Evolutionary conservation across 495 filamentous ascomycete genomes (phyloP).

Genomic region (Xylaria cubensis): DNA sequence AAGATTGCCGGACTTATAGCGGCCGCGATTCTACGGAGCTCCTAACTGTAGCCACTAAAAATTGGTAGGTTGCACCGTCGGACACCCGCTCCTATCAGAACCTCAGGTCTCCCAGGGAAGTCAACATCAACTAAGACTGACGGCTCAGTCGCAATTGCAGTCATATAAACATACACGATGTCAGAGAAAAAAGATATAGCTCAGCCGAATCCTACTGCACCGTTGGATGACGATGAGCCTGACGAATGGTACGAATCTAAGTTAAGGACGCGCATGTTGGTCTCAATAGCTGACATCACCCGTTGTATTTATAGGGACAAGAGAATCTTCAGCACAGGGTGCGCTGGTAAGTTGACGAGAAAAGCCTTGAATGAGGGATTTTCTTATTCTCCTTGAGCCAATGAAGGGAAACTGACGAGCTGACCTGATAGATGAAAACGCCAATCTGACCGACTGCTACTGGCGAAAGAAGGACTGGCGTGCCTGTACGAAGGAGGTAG

Average conservation of each 20-base stretch:
- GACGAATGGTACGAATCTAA: constrained; percentile 81
- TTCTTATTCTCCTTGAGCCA: not conserved
- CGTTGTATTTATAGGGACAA: constrained; percentile 67
- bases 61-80: not conserved
- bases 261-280: not conserved
- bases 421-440: constrained; percentile 73
- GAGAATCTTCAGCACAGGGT: constrained; percentile 96
- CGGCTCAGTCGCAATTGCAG: not conserved
- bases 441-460: constrained; percentile 92
- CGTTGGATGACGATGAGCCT: constrained; percentile 80
- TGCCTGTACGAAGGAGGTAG: constrained; percentile 84
- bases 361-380: constrained; percentile 12
- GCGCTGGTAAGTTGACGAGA: constrained; percentile 67
- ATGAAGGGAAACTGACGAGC: constrained; percentile 17
- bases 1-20: constrained; percentile 16
- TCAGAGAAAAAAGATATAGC: constrained; percentile 56
- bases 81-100: constrained; percentile 6
- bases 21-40: not conserved
- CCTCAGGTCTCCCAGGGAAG: not conserved
- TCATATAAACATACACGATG: constrained; percentile 41
- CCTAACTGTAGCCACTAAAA: constrained; percentile 17
- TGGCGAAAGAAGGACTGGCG: constrained; percentile 97
- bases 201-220: constrained; percentile 42
- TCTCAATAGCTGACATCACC: constrained; percentile 23
- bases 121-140: not conserved